These are phyloP conservation scores for Pilobolus umbonatus DNA, from an alignment of 192 early-diverging fungal genomes.

Conservation along the genomic window DNA sequence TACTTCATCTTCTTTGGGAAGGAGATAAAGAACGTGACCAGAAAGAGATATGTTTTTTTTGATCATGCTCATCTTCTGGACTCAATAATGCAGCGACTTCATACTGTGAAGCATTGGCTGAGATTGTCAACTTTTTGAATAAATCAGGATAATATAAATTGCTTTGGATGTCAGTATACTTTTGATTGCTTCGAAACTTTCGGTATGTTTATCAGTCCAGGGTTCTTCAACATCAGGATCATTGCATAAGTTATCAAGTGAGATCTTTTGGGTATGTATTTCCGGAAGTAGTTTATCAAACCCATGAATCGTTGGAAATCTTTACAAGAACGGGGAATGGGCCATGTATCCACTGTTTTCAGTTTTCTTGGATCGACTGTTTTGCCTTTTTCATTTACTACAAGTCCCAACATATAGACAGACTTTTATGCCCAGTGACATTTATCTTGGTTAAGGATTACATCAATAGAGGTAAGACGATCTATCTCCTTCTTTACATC, in stretches of 20 bases:
- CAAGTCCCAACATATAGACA: conserved; percentile 11
- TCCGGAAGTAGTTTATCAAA: conserved; percentile 23
- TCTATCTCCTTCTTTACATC: background rate
- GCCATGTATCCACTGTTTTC: conserved; percentile 8
- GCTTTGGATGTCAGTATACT: conserved; percentile 14
- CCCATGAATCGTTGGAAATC: conserved; percentile 21
- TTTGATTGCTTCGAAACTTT: background rate
- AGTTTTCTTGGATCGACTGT: conserved; percentile 18
- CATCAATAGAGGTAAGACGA: background rate
- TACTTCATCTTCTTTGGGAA: too few species aligned
- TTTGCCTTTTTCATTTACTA: conserved; percentile 8
- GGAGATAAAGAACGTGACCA: too few species aligned
- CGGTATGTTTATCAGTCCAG: background rate
- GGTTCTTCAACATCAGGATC: background rate
- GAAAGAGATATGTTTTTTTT: too few species aligned
- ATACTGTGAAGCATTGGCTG: too few species aligned
- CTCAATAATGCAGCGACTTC: too few species aligned
- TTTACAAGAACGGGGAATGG: conserved; percentile 14
- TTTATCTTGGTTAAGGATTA: conserved; percentile 22
- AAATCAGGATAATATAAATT: too few species aligned
- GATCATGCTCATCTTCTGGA: too few species aligned
- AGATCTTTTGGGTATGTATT: conserved; percentile 10
- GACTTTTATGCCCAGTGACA: conserved; percentile 15
- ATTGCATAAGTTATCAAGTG: conserved; percentile 16
- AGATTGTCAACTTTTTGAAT: too few species aligned